Base-by-base conservation (phyloP, 2,329 filamentous ascomycete genomes). In the Cladosporium velox region DNA sequence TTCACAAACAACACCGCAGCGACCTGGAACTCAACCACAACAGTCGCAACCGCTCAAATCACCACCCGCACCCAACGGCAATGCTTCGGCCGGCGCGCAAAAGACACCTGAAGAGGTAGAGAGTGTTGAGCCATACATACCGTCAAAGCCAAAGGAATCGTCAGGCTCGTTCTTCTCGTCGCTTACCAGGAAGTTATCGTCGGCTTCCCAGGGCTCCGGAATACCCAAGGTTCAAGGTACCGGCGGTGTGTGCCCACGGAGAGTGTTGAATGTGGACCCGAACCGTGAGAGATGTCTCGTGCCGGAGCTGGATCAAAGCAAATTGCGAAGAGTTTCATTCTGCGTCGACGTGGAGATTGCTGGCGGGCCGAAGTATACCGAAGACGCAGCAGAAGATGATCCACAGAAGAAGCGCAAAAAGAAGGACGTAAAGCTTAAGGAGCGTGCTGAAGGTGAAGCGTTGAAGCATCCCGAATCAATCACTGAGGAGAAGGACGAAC, bases 341-440 rank as follows among this genome's bases (percentile, higher is more conserved):
- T 97, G 92, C 72, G 95, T 99, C 2, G 95, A 99, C 74, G 93
- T 99, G 4, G 95, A 99, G 77, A 96, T 99, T 74, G 94, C 94
- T 3, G 92, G 93, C 0, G 88, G 92, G 74, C 92, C 93, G 28
- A 89, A 87, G 71, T 95, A 96, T 71, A 80, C 76, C 57, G 79
- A 82, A 15, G 91, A 95, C 3, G 83, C 83, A 18, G 85, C 85
- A 7, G 77, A 84, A 11, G 79, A 81, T 18, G 79, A 83, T n/a
- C 78, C 77, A 73, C 65, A 75, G 69, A 74, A 78, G n/a, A 79
- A 80, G 52, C 85, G 86, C 66, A 86, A 85, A 73, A 85, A 83
- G 67, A 91, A 89, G 74, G 87, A 86, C 66, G 90, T 86, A 72
- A 79, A 81, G 69, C 59, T 86, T 18, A 83, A 84, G 41, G 90